Base-by-base conservation (phyloP, 345 rosid species). In the Lepidium didymum region DNA sequence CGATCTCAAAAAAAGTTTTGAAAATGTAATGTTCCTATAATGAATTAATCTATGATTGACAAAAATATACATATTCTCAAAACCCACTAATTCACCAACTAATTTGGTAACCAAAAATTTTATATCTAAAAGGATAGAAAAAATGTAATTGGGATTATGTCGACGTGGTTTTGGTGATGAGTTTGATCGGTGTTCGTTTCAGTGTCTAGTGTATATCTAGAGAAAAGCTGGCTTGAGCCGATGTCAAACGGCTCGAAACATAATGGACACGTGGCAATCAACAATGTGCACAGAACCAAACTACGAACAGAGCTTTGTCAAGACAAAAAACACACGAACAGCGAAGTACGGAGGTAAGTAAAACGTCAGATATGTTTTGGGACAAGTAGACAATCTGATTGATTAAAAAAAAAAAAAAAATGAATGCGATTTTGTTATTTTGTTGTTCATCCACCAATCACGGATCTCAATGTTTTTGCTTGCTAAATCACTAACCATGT, bases 381-480 rank as follows among this genome's bases (percentile, higher is more conserved):
- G 63, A 60, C 73, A 74, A 74, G 62, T 67, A 43, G 56, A 65
- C 77, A 57, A 37, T 73, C 54, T 46, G 63, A 63, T 71, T 19
- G 16, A 45, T 23, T 34, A 40, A 38, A 47, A 29, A 29, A 0
- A 3, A 21, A 50, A 52, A 40, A 38, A 47, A 29, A 29, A 0
- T 5, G 33, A 50, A 52, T 44, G 53, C 3, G 29, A 61, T 35
- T 25, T 70, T 47, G 31, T 57, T 40, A 21, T 6, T 36, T 64
- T 67, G 56, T 51, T 67, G 62, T 35, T 74, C 25, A 59, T 42
- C 68, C 77, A 35, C 56, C 67, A 58, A 73, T 73, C 68, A 73
- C 72, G 72, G 77, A 74, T 67, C 72, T 66, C 40, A 33, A 66
- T 57, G n/a, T 45, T 73, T 50, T 72, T 73, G 59, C 27, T 29